These are phyloP conservation scores for Colletotrichum sp. DNA, from an alignment of 2,329 filamentous ascomycete species.

Conservation along the genomic window DNA sequence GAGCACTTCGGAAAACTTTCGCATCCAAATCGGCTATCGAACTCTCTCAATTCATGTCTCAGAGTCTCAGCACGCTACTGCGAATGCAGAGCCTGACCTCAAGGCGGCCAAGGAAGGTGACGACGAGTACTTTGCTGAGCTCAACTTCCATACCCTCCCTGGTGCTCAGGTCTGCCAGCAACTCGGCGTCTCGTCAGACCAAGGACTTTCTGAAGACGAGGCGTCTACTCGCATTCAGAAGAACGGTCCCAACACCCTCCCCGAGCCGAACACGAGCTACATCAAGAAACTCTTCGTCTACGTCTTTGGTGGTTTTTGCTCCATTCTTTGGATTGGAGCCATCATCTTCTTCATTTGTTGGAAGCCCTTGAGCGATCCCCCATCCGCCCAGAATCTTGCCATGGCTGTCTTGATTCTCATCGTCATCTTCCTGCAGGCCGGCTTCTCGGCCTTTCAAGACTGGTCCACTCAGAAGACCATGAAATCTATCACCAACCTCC, in stretches of 20 bases:
- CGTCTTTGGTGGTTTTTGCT: background rate
- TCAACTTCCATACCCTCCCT: background rate
- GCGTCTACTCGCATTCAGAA: background rate
- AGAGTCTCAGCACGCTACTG: background rate
- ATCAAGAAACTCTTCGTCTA: background rate
- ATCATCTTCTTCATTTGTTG: conserved; percentile 41
- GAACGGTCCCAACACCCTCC: background rate
- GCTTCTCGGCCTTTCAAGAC: conserved; percentile 51
- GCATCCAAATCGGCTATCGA: background rate
- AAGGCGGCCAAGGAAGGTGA: background rate
- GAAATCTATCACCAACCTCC: conserved; percentile 49
- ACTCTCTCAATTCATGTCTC: background rate
- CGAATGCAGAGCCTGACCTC: background rate
- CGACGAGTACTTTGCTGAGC: background rate
- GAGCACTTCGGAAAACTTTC: background rate
- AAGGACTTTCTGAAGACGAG: background rate
- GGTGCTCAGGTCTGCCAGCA: background rate
- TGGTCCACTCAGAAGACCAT: conserved; percentile 51
- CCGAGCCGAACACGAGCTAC: background rate
- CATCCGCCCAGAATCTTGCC: conserved; percentile 45
- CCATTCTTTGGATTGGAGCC: background rate
- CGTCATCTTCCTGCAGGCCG: conserved; percentile 50
- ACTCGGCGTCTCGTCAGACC: background rate
- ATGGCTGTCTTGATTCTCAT: conserved; percentile 50
- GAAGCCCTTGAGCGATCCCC: conserved; percentile 48